Conservation (phyloP, 345 rosid species). For the Pugionium dolabratum region DNA sequence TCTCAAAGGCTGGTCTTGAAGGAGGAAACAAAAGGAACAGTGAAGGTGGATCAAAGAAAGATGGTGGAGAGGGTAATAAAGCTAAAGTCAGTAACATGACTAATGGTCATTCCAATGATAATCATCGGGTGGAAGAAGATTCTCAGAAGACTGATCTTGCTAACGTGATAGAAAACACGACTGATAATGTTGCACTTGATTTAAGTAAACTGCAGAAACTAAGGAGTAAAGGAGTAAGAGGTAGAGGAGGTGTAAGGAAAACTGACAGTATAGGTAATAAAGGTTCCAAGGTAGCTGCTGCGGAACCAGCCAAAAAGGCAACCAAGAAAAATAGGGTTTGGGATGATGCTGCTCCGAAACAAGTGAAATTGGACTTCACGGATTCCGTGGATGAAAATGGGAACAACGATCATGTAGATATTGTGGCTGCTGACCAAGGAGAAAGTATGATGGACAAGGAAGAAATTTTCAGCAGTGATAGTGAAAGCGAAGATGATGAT, state of each 20-base stretch:
- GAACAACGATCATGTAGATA: constrained; percentile 51
- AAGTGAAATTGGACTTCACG: constrained; percentile 80
- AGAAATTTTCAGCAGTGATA: constrained; percentile 83
- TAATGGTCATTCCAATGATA: constrained; percentile 66
- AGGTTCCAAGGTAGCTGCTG: constrained; percentile 53
- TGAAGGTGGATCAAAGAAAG: constrained; percentile 43
- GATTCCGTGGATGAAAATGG: constrained; percentile 64
- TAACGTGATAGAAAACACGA: constrained; percentile 78
- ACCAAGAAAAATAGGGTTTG: constrained; percentile 94
- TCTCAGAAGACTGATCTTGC: constrained; percentile 51
- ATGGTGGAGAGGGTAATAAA: constrained; percentile 62
- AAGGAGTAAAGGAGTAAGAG: constrained; percentile 72
- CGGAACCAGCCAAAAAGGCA: constrained; percentile 72
- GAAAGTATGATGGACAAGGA: constrained; percentile 99
- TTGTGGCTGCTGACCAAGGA: constrained; percentile 79
- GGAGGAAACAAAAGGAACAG: constrained; percentile 58
- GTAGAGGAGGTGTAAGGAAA: constrained; percentile 61
- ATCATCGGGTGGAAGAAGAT: constrained; percentile 45
- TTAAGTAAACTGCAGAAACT: constrained; percentile 84
- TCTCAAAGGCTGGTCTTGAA: constrained; percentile 54
- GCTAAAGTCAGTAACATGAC: constrained; percentile 51
- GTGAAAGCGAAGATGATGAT: constrained; percentile 75
- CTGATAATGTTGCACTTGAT: constrained; percentile 74
- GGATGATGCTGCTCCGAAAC: constrained; percentile 73
- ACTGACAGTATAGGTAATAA: constrained; percentile 68